A percentile compares a stretch with the other conserved stretches of the same genome.
These are phyloP conservation scores for Uromyces viciae-fabae DNA, from an alignment of 1,284 basidiomycete species.

Conservation along the genomic window DNA sequence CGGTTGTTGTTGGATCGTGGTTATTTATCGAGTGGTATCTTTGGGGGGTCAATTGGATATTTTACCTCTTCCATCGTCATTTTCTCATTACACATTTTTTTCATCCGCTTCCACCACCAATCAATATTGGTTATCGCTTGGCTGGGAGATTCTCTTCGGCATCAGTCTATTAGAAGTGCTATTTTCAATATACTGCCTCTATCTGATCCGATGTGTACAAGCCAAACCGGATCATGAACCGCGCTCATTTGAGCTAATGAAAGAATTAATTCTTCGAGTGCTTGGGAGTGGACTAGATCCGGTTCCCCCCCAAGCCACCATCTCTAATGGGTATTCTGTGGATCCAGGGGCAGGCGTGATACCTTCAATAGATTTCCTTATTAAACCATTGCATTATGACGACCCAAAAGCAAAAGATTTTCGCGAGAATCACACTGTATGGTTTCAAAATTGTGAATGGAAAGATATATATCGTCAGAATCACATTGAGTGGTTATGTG, in stretches of 20 bases:
- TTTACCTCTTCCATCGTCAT: conserved; percentile 39
- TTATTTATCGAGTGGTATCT: conserved; percentile 45
- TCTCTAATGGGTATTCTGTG: background rate
- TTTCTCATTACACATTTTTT: conserved; percentile 28
- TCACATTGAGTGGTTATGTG: conserved; percentile 26
- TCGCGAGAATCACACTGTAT: conserved; percentile 16
- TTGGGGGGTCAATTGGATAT: conserved; percentile 40
- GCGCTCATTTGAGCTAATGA: conserved; percentile 11
- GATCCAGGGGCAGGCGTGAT: background rate
- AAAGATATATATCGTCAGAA: conserved; percentile 33
- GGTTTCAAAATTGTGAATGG: conserved; percentile 31
- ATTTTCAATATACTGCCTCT: conserved; percentile 29
- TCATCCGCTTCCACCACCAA: conserved; percentile 25
- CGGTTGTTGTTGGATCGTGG: conserved; percentile 31
- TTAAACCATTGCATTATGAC: conserved; percentile 1
- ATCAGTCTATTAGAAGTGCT: conserved; percentile 31
- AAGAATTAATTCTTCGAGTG: conserved; percentile 10
- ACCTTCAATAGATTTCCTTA: background rate
- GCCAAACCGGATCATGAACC: background rate
- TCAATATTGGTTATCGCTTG: conserved; percentile 29
- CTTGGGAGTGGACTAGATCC: conserved; percentile 30
- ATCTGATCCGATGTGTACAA: conserved; percentile 24
- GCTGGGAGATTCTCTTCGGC: conserved; percentile 11
- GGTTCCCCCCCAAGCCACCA: background rate
- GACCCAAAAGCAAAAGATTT: conserved; percentile 34